Conservation (phyloP, 169 alveolate genomes). For the Miamiensis avidus region DNA sequence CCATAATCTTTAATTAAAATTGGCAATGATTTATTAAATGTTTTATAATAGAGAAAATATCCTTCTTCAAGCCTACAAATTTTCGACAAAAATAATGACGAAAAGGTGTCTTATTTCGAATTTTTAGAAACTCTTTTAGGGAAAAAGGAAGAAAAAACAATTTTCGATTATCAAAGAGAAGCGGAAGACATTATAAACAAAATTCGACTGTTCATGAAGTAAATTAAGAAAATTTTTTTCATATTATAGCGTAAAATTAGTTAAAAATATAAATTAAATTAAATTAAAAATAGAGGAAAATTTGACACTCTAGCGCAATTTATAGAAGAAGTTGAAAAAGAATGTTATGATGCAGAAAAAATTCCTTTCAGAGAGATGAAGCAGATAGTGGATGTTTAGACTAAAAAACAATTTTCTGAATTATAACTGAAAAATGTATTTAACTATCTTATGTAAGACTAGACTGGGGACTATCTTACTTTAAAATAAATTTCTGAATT, state of each 20-base stretch:
- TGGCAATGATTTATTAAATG: background rate
- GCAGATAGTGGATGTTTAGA: background rate
- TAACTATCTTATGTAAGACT: background rate
- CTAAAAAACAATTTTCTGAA: background rate
- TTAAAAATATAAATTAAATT: background rate
- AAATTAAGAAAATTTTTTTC: background rate
- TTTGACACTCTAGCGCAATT: background rate
- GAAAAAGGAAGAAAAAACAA: background rate
- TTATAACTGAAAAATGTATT: constrained; percentile 5
- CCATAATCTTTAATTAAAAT: background rate
- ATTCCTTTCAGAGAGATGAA: background rate
- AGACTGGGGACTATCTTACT: background rate
- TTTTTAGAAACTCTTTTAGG: constrained; percentile 8
- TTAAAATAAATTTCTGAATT: constrained; percentile 11
- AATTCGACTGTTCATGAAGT: constrained; percentile 15
- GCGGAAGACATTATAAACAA: constrained; percentile 4
- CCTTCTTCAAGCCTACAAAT: background rate
- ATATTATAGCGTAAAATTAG: too few species aligned
- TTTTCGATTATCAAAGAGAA: background rate
- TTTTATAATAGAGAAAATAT: constrained; percentile 8
- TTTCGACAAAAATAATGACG: constrained; percentile 17
- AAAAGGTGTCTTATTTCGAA: constrained; percentile 10
- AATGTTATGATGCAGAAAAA: background rate
- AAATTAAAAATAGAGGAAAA: constrained; percentile 1
- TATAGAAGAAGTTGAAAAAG: background rate